Conservation (phyloP, 768 basidiomycete species). For the Brasilioporus rufonigricans region DNA sequence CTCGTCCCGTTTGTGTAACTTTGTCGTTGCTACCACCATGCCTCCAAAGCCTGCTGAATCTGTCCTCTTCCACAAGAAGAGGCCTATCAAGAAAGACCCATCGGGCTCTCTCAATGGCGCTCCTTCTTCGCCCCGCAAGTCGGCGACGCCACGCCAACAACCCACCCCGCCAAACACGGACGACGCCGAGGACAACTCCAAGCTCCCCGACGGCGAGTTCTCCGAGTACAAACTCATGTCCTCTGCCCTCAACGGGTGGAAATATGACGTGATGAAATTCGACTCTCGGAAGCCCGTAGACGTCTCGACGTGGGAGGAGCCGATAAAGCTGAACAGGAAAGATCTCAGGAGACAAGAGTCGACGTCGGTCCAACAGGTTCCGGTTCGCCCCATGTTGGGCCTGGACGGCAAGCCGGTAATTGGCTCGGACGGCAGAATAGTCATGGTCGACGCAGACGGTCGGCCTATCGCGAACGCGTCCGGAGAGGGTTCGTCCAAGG, state of each 20-base stretch:
- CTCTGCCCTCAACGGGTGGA: constrained; percentile 80
- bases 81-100: constrained; percentile 33
- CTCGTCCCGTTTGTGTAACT: background rate
- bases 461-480: constrained; percentile 52
- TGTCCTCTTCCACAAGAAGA: constrained; percentile 72
- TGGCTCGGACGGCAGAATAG: constrained; percentile 69
- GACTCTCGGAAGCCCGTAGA: constrained; percentile 73
- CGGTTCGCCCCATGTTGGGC: constrained; percentile 74
- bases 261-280: constrained; percentile 92
- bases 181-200: constrained; percentile 50
- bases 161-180: constrained; percentile 38
- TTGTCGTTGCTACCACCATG: constrained; percentile 17
- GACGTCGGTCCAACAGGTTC: constrained; percentile 39
- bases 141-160: too few species aligned
- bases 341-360: constrained; percentile 57
- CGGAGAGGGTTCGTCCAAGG: constrained; percentile 30
- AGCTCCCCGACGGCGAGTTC: constrained; percentile 65
- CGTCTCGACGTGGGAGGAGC: constrained; percentile 62
- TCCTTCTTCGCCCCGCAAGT: constrained; percentile 34
- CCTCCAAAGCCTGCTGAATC: constrained; percentile 36
- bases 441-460: constrained; percentile 81
- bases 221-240: constrained; percentile 79
- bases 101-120: constrained; percentile 11
- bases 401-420: constrained; percentile 83
- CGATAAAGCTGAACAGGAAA: constrained; percentile 87